Conservation (phyloP, 805 yeast species). For the Maudiozyma bulderi region DNA sequence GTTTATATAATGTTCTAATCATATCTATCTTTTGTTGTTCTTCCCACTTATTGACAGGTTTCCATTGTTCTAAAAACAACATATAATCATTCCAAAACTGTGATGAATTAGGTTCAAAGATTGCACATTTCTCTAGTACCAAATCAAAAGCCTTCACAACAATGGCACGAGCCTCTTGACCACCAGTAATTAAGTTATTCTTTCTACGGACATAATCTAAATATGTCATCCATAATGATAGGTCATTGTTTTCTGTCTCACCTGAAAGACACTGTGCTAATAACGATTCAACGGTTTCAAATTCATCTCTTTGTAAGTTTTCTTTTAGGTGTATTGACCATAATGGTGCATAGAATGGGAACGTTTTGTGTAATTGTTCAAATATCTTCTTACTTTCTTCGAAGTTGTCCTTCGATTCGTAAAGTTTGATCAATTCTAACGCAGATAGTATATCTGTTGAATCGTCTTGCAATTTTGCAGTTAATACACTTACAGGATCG, state of each 20-base stretch:
- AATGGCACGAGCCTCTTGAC: slow-evolving; percentile 64
- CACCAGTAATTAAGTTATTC: slow-evolving; percentile 64
- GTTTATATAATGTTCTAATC: slow-evolving; percentile 62
- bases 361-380: slow-evolving; percentile 50
- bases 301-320: slow-evolving; percentile 56
- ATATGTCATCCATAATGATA: slow-evolving; percentile 68
- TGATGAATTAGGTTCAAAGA: slow-evolving; percentile 57
- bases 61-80: slow-evolving; percentile 69
- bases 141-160: slow-evolving; percentile 77
- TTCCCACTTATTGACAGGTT: slow-evolving; percentile 74
- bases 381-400: slow-evolving; percentile 51
- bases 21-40: slow-evolving; percentile 71
- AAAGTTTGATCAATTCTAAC: slow-evolving; percentile 42
- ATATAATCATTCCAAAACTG: slow-evolving; percentile 75
- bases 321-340: slow-evolving; percentile 68
- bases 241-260: slow-evolving; percentile 36
- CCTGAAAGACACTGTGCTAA: slow-evolving; percentile 54
- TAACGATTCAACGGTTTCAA: slow-evolving; percentile 52
- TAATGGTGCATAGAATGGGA: slow-evolving; percentile 59
- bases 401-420: slow-evolving; percentile 44
- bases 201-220: slow-evolving; percentile 64
- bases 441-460: slow-evolving; percentile 49
- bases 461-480: slow-evolving; percentile 40
- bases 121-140: slow-evolving; percentile 69
- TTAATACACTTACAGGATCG: slow-evolving; percentile 51